Evolutionary conservation across 2,329 filamentous ascomycete genomes (phyloP).

Genomic region (Sarocladium kiliense): DNA sequence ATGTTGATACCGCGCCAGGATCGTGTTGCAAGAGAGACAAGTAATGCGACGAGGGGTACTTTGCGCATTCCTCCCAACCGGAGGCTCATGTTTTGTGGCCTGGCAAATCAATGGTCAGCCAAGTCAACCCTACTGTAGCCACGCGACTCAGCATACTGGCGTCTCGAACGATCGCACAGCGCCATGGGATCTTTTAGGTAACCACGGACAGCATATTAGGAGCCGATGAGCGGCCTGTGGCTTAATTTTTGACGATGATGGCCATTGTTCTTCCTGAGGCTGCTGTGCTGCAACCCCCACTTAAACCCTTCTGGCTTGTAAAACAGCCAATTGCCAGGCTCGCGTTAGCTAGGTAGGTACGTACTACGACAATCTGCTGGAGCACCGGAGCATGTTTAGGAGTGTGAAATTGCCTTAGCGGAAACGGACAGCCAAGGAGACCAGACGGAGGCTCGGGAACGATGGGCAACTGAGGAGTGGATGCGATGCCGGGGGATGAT

Average conservation of each 20-base stretch:
- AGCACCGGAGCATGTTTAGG: background rate
- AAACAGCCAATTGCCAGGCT: constrained; percentile 1
- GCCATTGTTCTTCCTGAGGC: background rate
- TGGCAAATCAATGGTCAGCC: background rate
- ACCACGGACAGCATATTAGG: background rate
- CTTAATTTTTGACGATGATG: background rate
- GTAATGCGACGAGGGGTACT: background rate
- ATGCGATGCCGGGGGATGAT: constrained; percentile 6
- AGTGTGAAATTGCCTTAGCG: constrained; percentile 1
- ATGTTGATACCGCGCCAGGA: too few species aligned
- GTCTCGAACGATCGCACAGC: background rate
- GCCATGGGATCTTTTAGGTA: constrained; percentile 1
- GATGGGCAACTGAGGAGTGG: constrained; percentile 1
- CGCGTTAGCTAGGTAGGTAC: background rate
- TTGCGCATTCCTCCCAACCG: background rate
- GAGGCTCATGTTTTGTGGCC: background rate
- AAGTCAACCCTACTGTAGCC: background rate
- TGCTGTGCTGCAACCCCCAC: background rate
- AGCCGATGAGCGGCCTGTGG: background rate
- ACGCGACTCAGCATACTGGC: constrained; percentile 6
- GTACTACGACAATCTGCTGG: background rate
- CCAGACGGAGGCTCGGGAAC: background rate
- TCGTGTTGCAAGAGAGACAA: background rate
- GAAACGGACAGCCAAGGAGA: background rate
- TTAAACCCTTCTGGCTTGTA: background rate